A percentile compares a stretch with the other conserved stretches of the same genome.
phyloP scores from a whole-genome alignment of 73 alveolate species.

The Loxodes magnus region DNA sequence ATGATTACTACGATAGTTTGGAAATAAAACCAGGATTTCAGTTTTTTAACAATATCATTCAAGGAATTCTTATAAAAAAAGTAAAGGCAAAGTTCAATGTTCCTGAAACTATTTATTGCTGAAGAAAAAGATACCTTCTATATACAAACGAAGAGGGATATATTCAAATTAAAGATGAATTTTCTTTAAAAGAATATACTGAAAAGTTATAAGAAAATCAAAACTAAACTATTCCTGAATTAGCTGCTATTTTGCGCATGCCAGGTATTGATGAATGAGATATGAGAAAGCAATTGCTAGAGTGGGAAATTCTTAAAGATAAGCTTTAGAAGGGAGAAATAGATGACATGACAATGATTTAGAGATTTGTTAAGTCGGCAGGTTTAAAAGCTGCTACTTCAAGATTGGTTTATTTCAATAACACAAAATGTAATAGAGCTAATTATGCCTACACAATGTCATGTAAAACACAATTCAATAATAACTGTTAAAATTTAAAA shows the following conservation, averaged over 20 bases:
- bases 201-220: not conserved
- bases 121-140: not conserved
- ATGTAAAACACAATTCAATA: not conserved
- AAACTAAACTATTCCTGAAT: not conserved
- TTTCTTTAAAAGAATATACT: not conserved
- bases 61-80: too few species aligned
- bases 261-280: not conserved
- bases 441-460: slow-evolving; percentile 3
- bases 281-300: not conserved
- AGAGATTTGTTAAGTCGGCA: slow-evolving; percentile 10
- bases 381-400: slow-evolving; percentile 10
- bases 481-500: not conserved
- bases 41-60: not conserved
- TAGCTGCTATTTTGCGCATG: not conserved
- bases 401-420: not conserved
- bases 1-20: not conserved
- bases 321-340: not conserved
- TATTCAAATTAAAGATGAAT: not conserved
- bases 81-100: not conserved
- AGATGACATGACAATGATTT: not conserved
- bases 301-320: not conserved
- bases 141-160: not conserved
- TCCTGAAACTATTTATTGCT: not conserved
- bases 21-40: not conserved
- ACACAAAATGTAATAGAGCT: slow-evolving; percentile 8